Conservation (phyloP, 768 basidiomycete genomes). For the Suillus weaverae region DNA sequence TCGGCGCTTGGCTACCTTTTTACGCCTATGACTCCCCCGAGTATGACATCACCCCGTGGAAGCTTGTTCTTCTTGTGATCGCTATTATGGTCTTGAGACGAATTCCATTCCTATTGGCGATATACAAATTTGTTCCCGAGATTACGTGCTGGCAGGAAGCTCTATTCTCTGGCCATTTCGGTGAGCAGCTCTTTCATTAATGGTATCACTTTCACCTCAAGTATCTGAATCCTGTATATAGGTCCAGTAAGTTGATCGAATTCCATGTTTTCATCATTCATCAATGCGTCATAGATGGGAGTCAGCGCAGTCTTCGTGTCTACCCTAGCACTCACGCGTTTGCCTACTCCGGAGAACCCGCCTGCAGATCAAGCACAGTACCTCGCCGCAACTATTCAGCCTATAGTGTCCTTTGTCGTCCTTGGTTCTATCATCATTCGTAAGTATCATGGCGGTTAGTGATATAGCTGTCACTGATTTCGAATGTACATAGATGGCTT, state of each 20-base stretch:
- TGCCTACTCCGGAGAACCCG: constrained; percentile 58
- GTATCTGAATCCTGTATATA: constrained; percentile 19
- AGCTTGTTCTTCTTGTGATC: constrained; percentile 66
- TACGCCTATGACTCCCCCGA: constrained; percentile 51
- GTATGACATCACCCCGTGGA: constrained; percentile 67
- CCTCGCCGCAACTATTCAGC: constrained; percentile 69
- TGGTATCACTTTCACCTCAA: not conserved
- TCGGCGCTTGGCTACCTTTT: constrained; percentile 86
- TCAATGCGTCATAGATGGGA: constrained; percentile 63
- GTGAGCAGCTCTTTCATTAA: constrained; percentile 33
- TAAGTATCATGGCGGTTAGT: constrained; percentile 35
- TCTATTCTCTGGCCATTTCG: constrained; percentile 90
- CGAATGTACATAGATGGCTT: constrained; percentile 47
- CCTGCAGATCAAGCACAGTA: constrained; percentile 69
- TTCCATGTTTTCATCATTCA: not conserved
- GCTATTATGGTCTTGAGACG: constrained; percentile 73
- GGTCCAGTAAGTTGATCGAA: constrained; percentile 48
- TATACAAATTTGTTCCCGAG: constrained; percentile 88
- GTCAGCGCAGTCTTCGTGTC: constrained; percentile 90
- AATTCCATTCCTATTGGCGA: constrained; percentile 71
- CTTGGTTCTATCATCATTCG: constrained; percentile 83
- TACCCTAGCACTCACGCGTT: constrained; percentile 61
- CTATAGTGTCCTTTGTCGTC: constrained; percentile 87
- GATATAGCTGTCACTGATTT: not conserved
- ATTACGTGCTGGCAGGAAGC: constrained; percentile 84